Evolutionary conservation across 768 basidiomycete genomes (phyloP), one percentile per base, ranked within the genome.

Genomic region (Mycena olivaceomarginata): DNA sequence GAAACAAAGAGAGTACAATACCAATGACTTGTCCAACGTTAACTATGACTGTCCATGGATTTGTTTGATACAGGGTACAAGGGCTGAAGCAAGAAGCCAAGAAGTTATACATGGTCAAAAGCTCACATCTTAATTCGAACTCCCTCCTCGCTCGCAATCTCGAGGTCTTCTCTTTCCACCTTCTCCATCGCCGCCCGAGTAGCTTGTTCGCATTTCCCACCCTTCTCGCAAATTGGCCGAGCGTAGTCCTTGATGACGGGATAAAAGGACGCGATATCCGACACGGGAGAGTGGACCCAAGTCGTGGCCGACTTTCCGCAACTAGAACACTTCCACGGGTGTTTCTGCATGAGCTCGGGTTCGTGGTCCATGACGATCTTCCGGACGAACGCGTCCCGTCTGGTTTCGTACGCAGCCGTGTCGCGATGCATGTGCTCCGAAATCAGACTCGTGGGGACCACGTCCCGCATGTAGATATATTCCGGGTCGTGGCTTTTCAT

Each of bases 181-280:
- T 70, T 65, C 25, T 75, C 46, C 72, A 78, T 75, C 57, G 68
- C 68, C 11, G 37, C 37, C 62, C 66, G 20, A 22, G 65, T 72
- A 43, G 6, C 31, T 48, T 59, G 40, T 1, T 43, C 69, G 22
- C 77, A 78, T 11, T 59, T 51, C 0, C 73, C 69, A 20, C 57
- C 72, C 22, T 67, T 60, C 57, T 70, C 69, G 69, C 72, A 78
- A 22, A 75, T 48, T 12, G 73, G 77, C 18, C 73, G 63, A 10
- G 73, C 77, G 37, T 75, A 78, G 41, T 78, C 77, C 46, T 70
- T 70, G 69, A 78, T 67, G 12, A 70, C 37, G n/a, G 77, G 77
- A 57, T 67, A 70, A 22, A 70, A 78, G 20, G 73, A 59, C 37
- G 64, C 22, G n/a, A 78, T 51, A 51, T 74, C 59, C n/a, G 66